Conservation (phyloP, 768 basidiomycete species). For the Leccinum obscurum region DNA sequence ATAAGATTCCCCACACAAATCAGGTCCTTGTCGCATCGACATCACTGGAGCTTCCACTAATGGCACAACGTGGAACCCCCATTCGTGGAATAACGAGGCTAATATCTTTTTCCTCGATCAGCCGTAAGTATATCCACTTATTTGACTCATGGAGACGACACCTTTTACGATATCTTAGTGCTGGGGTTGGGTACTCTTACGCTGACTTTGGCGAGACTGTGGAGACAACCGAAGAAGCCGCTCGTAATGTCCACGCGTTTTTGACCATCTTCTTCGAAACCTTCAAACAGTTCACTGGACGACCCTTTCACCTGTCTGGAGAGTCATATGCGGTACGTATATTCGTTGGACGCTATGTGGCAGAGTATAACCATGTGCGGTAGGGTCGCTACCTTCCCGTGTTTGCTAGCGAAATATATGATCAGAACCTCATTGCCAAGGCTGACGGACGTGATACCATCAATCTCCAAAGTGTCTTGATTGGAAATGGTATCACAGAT, state of each 20-base stretch:
- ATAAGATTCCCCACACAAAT: constrained; percentile 9
- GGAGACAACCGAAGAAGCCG: constrained; percentile 79
- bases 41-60: constrained; percentile 54
- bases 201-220: constrained; percentile 68
- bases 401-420: constrained; percentile 76
- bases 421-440: constrained; percentile 60
- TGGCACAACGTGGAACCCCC: constrained; percentile 62
- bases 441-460: constrained; percentile 52
- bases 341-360: neutral
- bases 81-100: constrained; percentile 64
- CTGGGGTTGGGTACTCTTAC: constrained; percentile 72
- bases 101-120: constrained; percentile 77
- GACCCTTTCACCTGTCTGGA: constrained; percentile 71
- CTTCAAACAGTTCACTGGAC: constrained; percentile 68
- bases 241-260: constrained; percentile 73
- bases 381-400: constrained; percentile 72
- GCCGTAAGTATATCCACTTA: constrained; percentile 34
- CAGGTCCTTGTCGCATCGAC: constrained; percentile 63
- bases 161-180: constrained; percentile 34
- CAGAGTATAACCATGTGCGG: neutral
- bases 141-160: neutral
- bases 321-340: constrained; percentile 67
- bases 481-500: constrained; percentile 71
- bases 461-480: constrained; percentile 72
- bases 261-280: constrained; percentile 78